Evolutionary conservation across 768 basidiomycete species (phyloP).

Genomic region (Leccinum uliginosum): DNA sequence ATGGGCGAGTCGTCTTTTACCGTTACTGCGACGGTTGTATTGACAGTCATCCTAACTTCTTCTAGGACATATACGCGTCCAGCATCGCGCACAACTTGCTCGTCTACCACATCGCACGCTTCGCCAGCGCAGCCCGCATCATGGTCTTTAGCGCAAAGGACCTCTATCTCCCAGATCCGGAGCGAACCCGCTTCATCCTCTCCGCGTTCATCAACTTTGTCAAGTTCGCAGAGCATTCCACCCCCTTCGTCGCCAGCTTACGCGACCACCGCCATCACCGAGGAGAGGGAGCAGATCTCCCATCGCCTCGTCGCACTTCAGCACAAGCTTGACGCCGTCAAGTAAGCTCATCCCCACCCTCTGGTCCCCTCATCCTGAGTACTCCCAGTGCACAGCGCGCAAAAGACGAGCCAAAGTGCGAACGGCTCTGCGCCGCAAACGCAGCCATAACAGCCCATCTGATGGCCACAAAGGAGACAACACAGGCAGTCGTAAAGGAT

Average conservation of each 20-base stretch:
- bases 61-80: slow-evolving; percentile 61
- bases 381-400: slow-evolving; percentile 52
- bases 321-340: slow-evolving; percentile 49
- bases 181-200: slow-evolving; percentile 70
- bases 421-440: slow-evolving; percentile 57
- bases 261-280: slow-evolving; percentile 49
- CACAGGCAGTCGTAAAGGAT: slow-evolving; percentile 54
- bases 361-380: not conserved
- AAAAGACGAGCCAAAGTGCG: slow-evolving; percentile 66
- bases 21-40: not conserved
- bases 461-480: slow-evolving; percentile 64
- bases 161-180: slow-evolving; percentile 64
- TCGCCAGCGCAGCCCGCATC: slow-evolving; percentile 69
- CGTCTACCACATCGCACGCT: slow-evolving; percentile 68
- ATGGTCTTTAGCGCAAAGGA: slow-evolving; percentile 77
- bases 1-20: slow-evolving; percentile 60
- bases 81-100: slow-evolving; percentile 61
- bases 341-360: slow-evolving; percentile 37
- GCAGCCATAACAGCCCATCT: slow-evolving; percentile 57
- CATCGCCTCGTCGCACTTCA: slow-evolving; percentile 47
- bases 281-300: slow-evolving; percentile 57
- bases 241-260: slow-evolving; percentile 56
- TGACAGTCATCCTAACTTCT: slow-evolving; percentile 1
- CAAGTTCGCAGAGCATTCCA: slow-evolving; percentile 79
- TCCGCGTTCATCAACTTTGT: slow-evolving; percentile 93